Base-by-base conservation (phyloP, 495 filamentous ascomycete species). In the Bryoglossum gracile region DNA sequence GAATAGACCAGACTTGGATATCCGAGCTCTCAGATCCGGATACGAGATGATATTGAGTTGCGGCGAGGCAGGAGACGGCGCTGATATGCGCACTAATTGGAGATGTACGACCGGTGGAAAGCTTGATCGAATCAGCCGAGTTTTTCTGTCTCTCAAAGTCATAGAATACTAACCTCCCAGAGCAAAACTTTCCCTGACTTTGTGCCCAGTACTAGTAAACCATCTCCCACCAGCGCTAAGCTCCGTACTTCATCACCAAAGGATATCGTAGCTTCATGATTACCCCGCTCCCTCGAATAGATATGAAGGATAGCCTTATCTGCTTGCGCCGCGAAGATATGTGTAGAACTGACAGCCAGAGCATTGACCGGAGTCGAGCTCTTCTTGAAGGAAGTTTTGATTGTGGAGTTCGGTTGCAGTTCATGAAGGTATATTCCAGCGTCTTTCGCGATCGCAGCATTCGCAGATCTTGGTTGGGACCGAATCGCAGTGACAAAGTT, bases 231-330 rank as follows among this genome's bases (percentile, higher is more conserved):
- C 65, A 71, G 68, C 47, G 62, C 74, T 60, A 91, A 65, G 68
- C 84, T 86, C 55, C 75, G 84, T 60, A 92, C 88, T 56, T 83
- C 78, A 66, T 94, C 90, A 5, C 78, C 82, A 51, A 96, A 95
- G 2, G 88, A 84, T 8, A 95, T 79, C 17, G 86, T 72, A 5
- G 86, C 83, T 65, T 96, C 91, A 59, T 94, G 85, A 54, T 84
- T 92, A 13, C 86, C 85, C 38, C 84, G 85, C 46, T 83, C 74
- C 40, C 89, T 76, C 43, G 77, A 86, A 62, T 95, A 97, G 44
- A 98, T 86, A 68, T 96, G 87, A 4, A 98, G 73, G 23, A 94
- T 82, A 1, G 89, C 87, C 65, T 96, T 97, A 30, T 87, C 89
- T 11, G 79, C 75, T 61, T 98, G 92, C 6, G 86, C 91, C 2